phyloP scores from a whole-genome alignment of 1,284 basidiomycete species.

The Inonotus hispidus region DNA sequence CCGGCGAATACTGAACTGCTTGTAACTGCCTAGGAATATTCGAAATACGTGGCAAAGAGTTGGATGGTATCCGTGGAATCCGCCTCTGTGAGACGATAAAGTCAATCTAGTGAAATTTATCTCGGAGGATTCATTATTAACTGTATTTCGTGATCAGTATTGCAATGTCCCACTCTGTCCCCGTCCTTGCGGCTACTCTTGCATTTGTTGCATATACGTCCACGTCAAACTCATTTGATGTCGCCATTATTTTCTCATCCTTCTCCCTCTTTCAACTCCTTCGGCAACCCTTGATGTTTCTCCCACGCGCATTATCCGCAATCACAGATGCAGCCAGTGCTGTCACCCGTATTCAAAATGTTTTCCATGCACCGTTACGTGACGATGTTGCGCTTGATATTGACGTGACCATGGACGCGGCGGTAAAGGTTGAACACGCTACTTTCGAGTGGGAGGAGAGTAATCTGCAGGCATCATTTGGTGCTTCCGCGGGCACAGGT shows the following conservation, averaged over 20 bases:
- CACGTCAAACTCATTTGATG: slow-evolving; percentile 49
- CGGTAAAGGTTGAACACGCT: slow-evolving; percentile 48
- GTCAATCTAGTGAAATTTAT: slow-evolving; percentile 33
- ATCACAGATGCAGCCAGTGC: slow-evolving; percentile 64
- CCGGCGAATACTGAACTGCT: neutral
- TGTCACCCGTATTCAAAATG: slow-evolving; percentile 42
- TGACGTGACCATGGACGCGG: slow-evolving; percentile 41
- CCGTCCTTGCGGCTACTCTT: slow-evolving; percentile 69
- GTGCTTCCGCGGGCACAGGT: slow-evolving; percentile 16
- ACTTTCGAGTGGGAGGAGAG: slow-evolving; percentile 60
- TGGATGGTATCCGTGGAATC: slow-evolving; percentile 51
- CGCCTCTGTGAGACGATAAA: slow-evolving; percentile 58
- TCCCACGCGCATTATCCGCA: slow-evolving; percentile 59
- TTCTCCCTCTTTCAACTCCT: slow-evolving; percentile 65
- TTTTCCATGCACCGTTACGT: slow-evolving; percentile 59
- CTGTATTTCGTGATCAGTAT: slow-evolving; percentile 26
- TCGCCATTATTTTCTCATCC: slow-evolving; percentile 65
- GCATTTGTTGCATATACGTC: slow-evolving; percentile 70
- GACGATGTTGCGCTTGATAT: slow-evolving; percentile 37
- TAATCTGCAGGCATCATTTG: slow-evolving; percentile 25
- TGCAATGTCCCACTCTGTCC: slow-evolving; percentile 36
- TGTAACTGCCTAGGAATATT: slow-evolving; percentile 40
- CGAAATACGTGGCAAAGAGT: slow-evolving; percentile 48
- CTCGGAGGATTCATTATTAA: neutral
- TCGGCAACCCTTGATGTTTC: slow-evolving; percentile 64